Evolutionary conservation across 2,329 filamentous ascomycete species (phyloP).

Genomic region (Acephala macrosclerotiorum): DNA sequence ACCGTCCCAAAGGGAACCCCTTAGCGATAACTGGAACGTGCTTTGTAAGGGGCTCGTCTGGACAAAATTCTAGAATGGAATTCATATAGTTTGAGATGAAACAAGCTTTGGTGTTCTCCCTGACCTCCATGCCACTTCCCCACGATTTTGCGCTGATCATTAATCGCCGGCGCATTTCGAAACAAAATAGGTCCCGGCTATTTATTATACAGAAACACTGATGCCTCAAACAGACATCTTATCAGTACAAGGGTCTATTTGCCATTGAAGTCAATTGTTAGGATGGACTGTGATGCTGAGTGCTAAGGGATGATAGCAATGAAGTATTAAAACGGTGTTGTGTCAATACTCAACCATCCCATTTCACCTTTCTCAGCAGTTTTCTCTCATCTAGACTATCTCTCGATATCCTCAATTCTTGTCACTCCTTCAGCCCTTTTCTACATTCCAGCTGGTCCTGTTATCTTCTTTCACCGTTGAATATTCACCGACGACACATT

Average conservation of each 20-base stretch:
- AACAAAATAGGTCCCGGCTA: conserved; percentile 7
- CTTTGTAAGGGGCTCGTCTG: conserved; percentile 20
- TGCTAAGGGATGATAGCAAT: background rate
- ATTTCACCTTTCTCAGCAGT: background rate
- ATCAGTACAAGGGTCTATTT: conserved; percentile 9
- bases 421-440: conserved; percentile 19
- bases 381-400: conserved; percentile 1
- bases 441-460: conserved; percentile 9
- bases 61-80: background rate
- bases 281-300: conserved; percentile 8
- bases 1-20: background rate
- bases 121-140: background rate
- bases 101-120: conserved; percentile 5
- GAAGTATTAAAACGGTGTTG: conserved; percentile 8
- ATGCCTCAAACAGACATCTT: background rate
- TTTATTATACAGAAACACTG: background rate
- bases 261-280: conserved; percentile 9
- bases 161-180: conserved; percentile 12
- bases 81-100: conserved; percentile 13
- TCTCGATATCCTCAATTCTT: conserved; percentile 12
- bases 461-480: background rate
- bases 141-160: conserved; percentile 8
- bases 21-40: conserved; percentile 24
- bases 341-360: background rate
- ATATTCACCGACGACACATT: background rate